Evolutionary conservation across 352 stramenopile genomes (phyloP), one percentile per base, ranked within the genome.

Genomic region (Globisporangium perplexum): DNA sequence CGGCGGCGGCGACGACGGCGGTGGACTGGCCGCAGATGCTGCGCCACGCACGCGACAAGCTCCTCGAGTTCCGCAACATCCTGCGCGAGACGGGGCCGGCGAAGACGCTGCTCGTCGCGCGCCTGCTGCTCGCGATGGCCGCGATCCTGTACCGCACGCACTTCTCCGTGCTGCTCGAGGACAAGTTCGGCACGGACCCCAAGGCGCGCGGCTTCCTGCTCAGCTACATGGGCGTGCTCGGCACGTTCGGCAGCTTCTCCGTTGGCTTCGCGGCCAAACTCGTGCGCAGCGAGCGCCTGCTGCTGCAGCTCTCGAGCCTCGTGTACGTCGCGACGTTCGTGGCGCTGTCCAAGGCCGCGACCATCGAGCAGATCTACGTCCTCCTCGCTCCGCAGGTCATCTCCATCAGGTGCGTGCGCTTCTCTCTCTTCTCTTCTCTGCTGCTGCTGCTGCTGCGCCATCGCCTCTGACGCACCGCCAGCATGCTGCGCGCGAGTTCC

Each of bases 161-260:
- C 47, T 93, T 93, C 33, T 84, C 77, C 10, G 69, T 77, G 44
- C 55, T 93, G 41, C 62, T 93, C 3, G 79, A 93, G 65, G 82
- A 89, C 55, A 93, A 93, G 60, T 90, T 88, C 31, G 68, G 64
- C 17, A 75, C 80, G 57, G 76, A 87, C 55, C 72, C 82, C 20
- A 77, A 72, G 36, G 60, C 68, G 22, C 61, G 82, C 22, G 82
- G 82, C 17, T 90, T 88, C 43, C 47, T 93, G 53, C 65, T 93
- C 33, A 90, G 82, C 57, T 93, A 93, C 69, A 90, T 90, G 75
- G 82, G 82, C 4, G 33, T 88, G 38, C 65, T 93, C 12, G 79
- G 77, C 3, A 81, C 83, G 18, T 55, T 81, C 26, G 76, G 78
- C 17, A 90, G 82, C 53, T 72, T 79, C 26, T 73, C 74, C 1